Evolutionary conservation across 108 stramenopile genomes (phyloP).

Genomic region (Skeletonema potamos): DNA sequence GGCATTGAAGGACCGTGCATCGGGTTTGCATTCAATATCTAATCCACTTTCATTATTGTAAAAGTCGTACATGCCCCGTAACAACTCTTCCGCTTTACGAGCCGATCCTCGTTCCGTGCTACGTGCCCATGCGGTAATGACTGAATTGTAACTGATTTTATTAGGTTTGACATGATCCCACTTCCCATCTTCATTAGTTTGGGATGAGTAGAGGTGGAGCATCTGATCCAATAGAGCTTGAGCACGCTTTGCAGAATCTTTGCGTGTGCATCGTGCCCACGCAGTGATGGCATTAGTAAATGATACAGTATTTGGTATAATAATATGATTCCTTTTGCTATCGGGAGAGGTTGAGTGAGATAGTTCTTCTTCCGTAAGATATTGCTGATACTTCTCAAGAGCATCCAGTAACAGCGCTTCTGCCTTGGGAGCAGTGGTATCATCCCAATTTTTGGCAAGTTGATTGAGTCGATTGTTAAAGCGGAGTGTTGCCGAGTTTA

Average conservation of each 20-base stretch:
- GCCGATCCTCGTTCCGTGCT: slow-evolving; percentile 23
- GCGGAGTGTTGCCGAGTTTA: slow-evolving; percentile 40
- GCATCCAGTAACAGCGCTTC: slow-evolving; percentile 25
- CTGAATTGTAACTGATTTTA: slow-evolving; percentile 62
- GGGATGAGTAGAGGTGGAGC: slow-evolving; percentile 6
- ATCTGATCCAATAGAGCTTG: slow-evolving; percentile 39
- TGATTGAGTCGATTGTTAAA: slow-evolving; percentile 39
- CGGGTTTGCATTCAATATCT: slow-evolving; percentile 22
- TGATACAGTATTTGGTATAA: slow-evolving; percentile 40
- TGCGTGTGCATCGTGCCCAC: slow-evolving; percentile 56
- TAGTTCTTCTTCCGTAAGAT: neutral
- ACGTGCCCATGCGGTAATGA: slow-evolving; percentile 53
- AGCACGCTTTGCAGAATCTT: slow-evolving; percentile 43
- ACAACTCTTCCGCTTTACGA: slow-evolving; percentile 36
- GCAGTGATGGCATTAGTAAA: slow-evolving; percentile 62
- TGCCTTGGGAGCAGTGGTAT: slow-evolving; percentile 34
- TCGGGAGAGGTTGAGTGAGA: no score
- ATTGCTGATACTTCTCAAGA: slow-evolving; percentile 19
- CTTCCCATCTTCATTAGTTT: neutral
- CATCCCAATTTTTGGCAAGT: slow-evolving; percentile 30
- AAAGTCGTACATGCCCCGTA: slow-evolving; percentile 50
- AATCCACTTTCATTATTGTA: slow-evolving; percentile 12
- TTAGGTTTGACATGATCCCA: slow-evolving; percentile 60
- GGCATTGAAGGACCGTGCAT: slow-evolving; percentile 34
- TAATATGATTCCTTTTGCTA: no score